Evolutionary conservation across 805 yeast species (phyloP).

Genomic region (Candida argentea): DNA sequence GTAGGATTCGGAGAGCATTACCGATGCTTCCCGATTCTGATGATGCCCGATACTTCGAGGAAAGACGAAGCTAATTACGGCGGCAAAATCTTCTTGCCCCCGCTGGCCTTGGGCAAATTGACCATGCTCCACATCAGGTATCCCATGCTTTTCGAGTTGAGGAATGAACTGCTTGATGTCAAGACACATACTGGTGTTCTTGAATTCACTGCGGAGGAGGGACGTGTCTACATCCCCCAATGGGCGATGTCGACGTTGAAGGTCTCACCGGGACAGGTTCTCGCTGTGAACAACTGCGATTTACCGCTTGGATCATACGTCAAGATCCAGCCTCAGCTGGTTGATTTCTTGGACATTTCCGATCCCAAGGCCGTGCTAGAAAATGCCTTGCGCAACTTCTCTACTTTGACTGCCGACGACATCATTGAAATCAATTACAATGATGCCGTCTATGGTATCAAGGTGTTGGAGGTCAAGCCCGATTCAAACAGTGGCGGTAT

Average conservation of each 20-base stretch:
- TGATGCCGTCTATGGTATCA: slow-evolving; percentile 65
- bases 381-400: slow-evolving; percentile 80
- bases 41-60: slow-evolving; percentile 72
- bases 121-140: slow-evolving; percentile 88
- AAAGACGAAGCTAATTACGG: slow-evolving; percentile 82
- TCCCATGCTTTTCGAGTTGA: slow-evolving; percentile 87
- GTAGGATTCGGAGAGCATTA: slow-evolving; percentile 71
- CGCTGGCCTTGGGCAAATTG: slow-evolving; percentile 79
- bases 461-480: slow-evolving; percentile 82
- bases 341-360: slow-evolving; percentile 82
- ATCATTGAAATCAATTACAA: slow-evolving; percentile 80
- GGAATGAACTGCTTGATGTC: slow-evolving; percentile 49
- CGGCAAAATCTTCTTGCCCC: slow-evolving; percentile 92
- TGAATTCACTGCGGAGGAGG: slow-evolving; percentile 96
- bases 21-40: slow-evolving; percentile 83
- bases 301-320: slow-evolving; percentile 83
- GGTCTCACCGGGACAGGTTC: slow-evolving; percentile 68
- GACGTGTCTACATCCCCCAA: slow-evolving; percentile 86
- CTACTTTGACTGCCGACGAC: slow-evolving; percentile 79
- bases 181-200: slow-evolving; percentile 87
- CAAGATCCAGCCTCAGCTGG: slow-evolving; percentile 90
- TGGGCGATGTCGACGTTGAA: slow-evolving; percentile 88
- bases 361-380: slow-evolving; percentile 97
- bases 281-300: slow-evolving; percentile 67
- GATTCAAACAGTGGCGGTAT: slow-evolving; percentile 55